Evolutionary conservation across 1,284 basidiomycete species (phyloP).

Genomic region (Butyriboletus appendiculatus): DNA sequence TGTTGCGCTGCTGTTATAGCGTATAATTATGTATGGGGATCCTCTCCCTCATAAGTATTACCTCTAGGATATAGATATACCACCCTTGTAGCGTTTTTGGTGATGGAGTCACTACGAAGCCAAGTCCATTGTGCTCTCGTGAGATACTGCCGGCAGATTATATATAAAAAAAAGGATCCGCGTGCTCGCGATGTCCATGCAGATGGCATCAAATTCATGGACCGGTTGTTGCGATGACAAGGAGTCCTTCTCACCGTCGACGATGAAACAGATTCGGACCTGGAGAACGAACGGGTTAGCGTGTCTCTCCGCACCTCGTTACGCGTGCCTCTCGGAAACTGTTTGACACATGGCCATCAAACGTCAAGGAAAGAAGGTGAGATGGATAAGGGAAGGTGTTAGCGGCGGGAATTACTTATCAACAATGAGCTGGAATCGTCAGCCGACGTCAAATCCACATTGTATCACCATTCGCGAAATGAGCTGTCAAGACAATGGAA

Average conservation of each 20-base stretch:
- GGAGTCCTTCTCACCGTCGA: constrained; percentile 16
- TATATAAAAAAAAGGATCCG: background rate
- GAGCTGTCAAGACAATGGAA: constrained; percentile 20
- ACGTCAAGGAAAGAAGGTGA: constrained; percentile 25
- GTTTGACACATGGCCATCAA: constrained; percentile 32
- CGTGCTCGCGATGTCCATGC: background rate
- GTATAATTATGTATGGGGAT: constrained; percentile 22
- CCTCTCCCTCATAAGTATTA: constrained; percentile 8
- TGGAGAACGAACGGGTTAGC: constrained; percentile 7
- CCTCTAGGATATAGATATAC: constrained; percentile 18
- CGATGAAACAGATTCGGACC: constrained; percentile 28
- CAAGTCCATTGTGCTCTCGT: constrained; percentile 1
- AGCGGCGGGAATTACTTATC: constrained; percentile 14
- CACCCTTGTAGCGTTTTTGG: constrained; percentile 23
- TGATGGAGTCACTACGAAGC: background rate
- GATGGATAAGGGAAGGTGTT: background rate
- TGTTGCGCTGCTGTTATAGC: constrained; percentile 9
- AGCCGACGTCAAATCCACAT: constrained; percentile 29
- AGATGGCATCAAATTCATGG: constrained; percentile 1
- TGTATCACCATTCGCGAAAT: constrained; percentile 21
- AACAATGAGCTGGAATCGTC: constrained; percentile 30
- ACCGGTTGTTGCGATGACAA: constrained; percentile 20
- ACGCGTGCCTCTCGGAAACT: constrained; percentile 21
- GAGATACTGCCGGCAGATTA: background rate
- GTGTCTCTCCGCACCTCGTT: constrained; percentile 23